These are phyloP conservation scores for Penicillium salamii DNA, from an alignment of 495 filamentous ascomycete species.

Conservation along the genomic window DNA sequence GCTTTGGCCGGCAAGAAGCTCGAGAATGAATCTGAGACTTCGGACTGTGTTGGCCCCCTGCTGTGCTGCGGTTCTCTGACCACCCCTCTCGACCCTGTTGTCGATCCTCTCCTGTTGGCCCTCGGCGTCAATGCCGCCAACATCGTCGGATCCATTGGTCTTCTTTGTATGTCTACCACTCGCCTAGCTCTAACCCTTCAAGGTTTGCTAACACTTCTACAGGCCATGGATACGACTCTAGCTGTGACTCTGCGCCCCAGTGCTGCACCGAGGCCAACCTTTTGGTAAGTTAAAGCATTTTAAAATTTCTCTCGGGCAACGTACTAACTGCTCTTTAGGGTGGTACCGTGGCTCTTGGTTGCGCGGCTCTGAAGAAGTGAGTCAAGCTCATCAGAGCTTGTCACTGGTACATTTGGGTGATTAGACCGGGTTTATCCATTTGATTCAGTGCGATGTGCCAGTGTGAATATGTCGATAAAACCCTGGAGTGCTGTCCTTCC, in stretches of 20 bases:
- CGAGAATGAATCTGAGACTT: conserved; percentile 9
- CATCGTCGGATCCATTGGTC: conserved; percentile 53
- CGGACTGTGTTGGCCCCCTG: conserved; percentile 25
- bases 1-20: conserved; percentile 10
- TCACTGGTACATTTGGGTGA: not conserved
- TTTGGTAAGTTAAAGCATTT: conserved; percentile 22
- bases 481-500: no score
- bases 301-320: no score
- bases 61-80: conserved; percentile 34
- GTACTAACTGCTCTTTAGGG: not conserved
- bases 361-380: conserved; percentile 1
- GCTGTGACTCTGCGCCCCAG: conserved; percentile 23
- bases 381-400: not conserved
- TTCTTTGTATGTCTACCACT: conserved; percentile 28
- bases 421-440: not conserved
- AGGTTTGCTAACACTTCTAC: not conserved
- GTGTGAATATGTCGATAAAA: no score
- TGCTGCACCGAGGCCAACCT: conserved; percentile 39
- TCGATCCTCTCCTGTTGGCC: conserved; percentile 76
- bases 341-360: conserved; percentile 6
- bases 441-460: not conserved
- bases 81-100: conserved; percentile 38
- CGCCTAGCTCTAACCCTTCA: not conserved
- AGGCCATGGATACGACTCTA: conserved; percentile 29
- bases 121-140: conserved; percentile 80